Percentiles rank a stretch among this genome's conserved stretches.
phyloP scores from a whole-genome alignment of 2,329 filamentous ascomycete species.

The Fusarium mexicanum region DNA sequence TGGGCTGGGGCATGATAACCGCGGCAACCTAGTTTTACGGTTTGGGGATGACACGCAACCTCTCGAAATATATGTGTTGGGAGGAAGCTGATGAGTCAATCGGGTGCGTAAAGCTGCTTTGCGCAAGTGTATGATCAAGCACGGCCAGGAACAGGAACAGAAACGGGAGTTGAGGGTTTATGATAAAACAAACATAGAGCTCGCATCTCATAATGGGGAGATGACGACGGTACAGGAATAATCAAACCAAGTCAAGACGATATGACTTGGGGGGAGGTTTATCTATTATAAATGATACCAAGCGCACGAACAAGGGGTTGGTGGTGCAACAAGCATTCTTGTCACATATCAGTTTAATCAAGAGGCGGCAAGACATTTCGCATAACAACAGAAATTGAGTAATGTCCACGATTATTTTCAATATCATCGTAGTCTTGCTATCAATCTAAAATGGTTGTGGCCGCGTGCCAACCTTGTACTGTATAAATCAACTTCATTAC shows the following conservation, averaged over 20 bases:
- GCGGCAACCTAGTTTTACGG: constrained; percentile 4
- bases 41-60: neutral
- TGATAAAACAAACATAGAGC: constrained; percentile 36
- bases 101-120: constrained; percentile 14
- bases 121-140: constrained; percentile 23
- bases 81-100: constrained; percentile 9
- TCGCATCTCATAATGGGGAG: constrained; percentile 24
- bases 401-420: neutral
- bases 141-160: neutral
- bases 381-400: neutral
- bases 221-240: constrained; percentile 12
- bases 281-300: constrained; percentile 12
- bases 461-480: neutral
- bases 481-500: constrained; percentile 32
- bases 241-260: constrained; percentile 10
- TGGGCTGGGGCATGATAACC: constrained; percentile 11
- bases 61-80: neutral
- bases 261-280: constrained; percentile 12
- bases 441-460: neutral
- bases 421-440: neutral
- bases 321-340: constrained; percentile 3
- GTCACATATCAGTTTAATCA: neutral
- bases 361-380: neutral
- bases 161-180: constrained; percentile 15
- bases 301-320: neutral